Evolutionary conservation across 805 yeast genomes (phyloP), one percentile per base, ranked within the genome.

Genomic region (Lachancea fermentati): DNA sequence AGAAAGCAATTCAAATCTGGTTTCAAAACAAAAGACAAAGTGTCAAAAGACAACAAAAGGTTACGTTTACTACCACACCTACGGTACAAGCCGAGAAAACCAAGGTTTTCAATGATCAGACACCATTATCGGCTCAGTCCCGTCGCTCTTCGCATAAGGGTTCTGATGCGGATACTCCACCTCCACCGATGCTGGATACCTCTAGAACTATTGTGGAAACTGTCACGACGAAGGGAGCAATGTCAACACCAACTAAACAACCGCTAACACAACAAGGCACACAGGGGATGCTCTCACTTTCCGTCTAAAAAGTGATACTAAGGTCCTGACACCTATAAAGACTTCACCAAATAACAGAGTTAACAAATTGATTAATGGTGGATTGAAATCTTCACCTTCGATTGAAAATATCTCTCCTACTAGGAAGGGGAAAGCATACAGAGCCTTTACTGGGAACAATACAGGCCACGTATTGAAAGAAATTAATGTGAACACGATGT

Each of bases 1-100:
- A 89, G 62, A 87, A 89, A 62, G 96, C 97, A 2, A 95, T 93
- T 26, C 98, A 93, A 67, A 87, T 91, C 47, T 93, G 98, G 98
- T 93, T 93, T 67, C 98, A 93, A 66, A 93, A 93, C 65, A 85
- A 80, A 62, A 77, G 98, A 62, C 97, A 91, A 64, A 74, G 89
- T 28, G 65, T 82, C 47, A 75, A 88, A 54, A 77, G 80, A 51
- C 71, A 66, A 43, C 67, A 60, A 32, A 56, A 46, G 13, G 47
- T 54, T 15, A 36, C 47, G 17, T 22, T 42, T 19, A 19, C 19
- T 14, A 32, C 37, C 6, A 24, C 31, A 11, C 16, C 31, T 7
- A 41, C 8, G 7, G 15, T 13, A n/a, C 15, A 8, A 6, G 26
- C 7, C 26, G 26, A 22, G 7, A 22, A 22, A 22, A 7, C 26